Evolutionary conservation across 108 stramenopile genomes (phyloP), one percentile per base, ranked within the genome.

Genomic region (Nitzschia palea): DNA sequence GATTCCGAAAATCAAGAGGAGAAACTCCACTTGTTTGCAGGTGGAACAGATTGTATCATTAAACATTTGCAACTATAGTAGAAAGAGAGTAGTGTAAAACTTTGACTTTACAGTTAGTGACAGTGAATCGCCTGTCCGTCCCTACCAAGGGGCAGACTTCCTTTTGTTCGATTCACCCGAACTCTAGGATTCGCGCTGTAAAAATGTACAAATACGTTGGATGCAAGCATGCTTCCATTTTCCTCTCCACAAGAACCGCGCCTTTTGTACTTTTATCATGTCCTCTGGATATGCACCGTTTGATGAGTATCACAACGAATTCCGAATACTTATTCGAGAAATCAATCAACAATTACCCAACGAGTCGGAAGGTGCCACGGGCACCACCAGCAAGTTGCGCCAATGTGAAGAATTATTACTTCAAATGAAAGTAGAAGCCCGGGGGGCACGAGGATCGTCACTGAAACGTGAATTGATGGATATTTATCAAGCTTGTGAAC

Each of bases 21-120:
- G 35, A 72, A 37, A 20, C 37, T n/a, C 5, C n/a, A 55, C 10
- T 62, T 91, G 43, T 91, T 81, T 58, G 78, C 73, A 42, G 90
- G 87, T 32, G 90, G 90, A 40, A 73, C 81, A 37, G 90, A 91
- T 69, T 86, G 87, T 73, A 71, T 86, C 17, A 84, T 91, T 48
- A 91, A 91, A 48, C 67, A 68, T 36, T 42, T 77, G 20, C 33
- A 55, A n/a, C 20, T 68, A 22, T 68, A 68, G 45, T 8, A 44
- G n/a, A n/a, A n/a, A n/a, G n/a, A n/a, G n/a, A n/a, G n/a, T n/a
- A n/a, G n/a, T n/a, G n/a, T n/a, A n/a, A n/a, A n/a, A n/a, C n/a
- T n/a, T n/a, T n/a, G n/a, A n/a, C n/a, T n/a, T n/a, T n/a, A n/a
- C n/a, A n/a, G n/a, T n/a, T n/a, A n/a, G n/a, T n/a, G n/a, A n/a